Conservation (phyloP, 768 basidiomycete species). For the Lyophyllum shimeji region DNA sequence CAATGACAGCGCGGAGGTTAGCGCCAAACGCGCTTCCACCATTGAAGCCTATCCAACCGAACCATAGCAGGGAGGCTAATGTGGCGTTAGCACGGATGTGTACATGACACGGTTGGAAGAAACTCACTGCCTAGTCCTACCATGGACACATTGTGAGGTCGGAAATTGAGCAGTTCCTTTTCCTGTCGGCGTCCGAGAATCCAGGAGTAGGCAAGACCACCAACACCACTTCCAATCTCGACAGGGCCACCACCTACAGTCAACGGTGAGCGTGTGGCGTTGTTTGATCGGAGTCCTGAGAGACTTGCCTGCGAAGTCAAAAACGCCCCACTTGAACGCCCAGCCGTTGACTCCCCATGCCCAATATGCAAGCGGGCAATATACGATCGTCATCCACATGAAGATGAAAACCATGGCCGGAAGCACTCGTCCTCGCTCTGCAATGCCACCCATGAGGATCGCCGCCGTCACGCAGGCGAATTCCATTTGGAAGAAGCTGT, state of each 20-base stretch:
- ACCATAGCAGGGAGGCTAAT: slow-evolving; percentile 75
- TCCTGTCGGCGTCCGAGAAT: slow-evolving; percentile 81
- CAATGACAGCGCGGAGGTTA: slow-evolving; percentile 82
- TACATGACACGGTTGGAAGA: background rate
- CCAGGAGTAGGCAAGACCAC: slow-evolving; percentile 84
- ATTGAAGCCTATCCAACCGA: slow-evolving; percentile 90
- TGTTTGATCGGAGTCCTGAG: background rate
- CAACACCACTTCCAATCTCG: slow-evolving; percentile 83
- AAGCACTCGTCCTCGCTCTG: slow-evolving; percentile 82
- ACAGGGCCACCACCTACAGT: slow-evolving; percentile 77
- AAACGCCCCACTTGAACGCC: slow-evolving; percentile 80
- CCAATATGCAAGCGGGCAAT: slow-evolving; percentile 88
- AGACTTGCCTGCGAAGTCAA: slow-evolving; percentile 79
- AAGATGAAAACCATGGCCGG: slow-evolving; percentile 83
- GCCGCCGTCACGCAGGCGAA: slow-evolving; percentile 81
- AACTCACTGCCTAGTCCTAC: slow-evolving; percentile 74
- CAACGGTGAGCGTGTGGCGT: background rate
- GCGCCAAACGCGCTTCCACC: slow-evolving; percentile 88
- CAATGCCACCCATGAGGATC: slow-evolving; percentile 77
- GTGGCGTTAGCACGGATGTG: background rate
- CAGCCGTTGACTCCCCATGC: slow-evolving; percentile 81
- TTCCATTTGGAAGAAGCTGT: slow-evolving; percentile 87
- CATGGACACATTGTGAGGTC: slow-evolving; percentile 85
- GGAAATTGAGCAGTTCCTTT: slow-evolving; percentile 72
- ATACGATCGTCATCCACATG: slow-evolving; percentile 84